These are phyloP conservation scores for Amanita phalloides DNA, from an alignment of 768 basidiomycete species.

Conservation along the genomic window DNA sequence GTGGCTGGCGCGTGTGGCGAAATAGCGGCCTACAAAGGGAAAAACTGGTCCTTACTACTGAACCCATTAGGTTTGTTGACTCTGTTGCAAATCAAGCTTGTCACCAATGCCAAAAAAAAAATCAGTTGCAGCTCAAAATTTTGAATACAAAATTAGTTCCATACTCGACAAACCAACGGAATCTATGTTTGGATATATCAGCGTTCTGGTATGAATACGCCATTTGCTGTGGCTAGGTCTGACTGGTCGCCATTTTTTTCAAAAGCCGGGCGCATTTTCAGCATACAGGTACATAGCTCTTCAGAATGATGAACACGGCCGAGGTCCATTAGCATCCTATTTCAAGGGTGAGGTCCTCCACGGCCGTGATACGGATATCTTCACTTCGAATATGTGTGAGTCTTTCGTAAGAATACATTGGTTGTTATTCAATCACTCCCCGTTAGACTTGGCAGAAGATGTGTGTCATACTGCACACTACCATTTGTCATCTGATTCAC, in stretches of 20 bases:
- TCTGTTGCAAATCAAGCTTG: background rate
- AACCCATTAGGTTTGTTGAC: constrained; percentile 68
- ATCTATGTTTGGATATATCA: constrained; percentile 91
- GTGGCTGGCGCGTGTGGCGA: constrained; percentile 98
- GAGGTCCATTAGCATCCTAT: constrained; percentile 89
- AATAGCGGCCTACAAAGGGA: constrained; percentile 87
- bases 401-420: constrained; percentile 7
- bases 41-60: constrained; percentile 67
- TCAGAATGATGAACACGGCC: constrained; percentile 72
- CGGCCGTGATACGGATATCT: constrained; percentile 81
- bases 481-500: background rate
- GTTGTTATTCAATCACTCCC: constrained; percentile 5
- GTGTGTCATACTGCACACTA: constrained; percentile 27
- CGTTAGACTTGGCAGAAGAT: constrained; percentile 78
- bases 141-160: constrained; percentile 88
- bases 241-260: background rate
- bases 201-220: constrained; percentile 57
- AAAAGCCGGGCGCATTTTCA: constrained; percentile 85
- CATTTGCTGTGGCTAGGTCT: background rate
- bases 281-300: constrained; percentile 87
- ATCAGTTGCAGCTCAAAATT: constrained; percentile 87
- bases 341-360: constrained; percentile 91
- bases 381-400: constrained; percentile 94
- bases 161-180: constrained; percentile 89
- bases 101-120: background rate